Evolutionary conservation across 768 basidiomycete species (phyloP).

Genomic region (Mrakia gelida): DNA sequence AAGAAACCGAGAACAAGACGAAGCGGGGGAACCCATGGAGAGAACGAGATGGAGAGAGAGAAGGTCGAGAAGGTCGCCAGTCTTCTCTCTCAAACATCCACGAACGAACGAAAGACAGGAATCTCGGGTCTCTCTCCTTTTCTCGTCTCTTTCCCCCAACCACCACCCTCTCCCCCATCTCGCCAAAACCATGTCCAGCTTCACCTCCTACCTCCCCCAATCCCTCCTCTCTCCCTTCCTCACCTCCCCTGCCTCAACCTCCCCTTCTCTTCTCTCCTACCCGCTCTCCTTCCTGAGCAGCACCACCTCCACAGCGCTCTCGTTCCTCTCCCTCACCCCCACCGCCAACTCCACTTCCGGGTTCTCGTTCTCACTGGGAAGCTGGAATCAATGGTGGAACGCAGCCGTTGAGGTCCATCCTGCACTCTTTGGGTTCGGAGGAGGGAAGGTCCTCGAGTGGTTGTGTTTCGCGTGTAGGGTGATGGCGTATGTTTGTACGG

Average conservation of each 20-base stretch:
- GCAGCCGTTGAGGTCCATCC: neutral
- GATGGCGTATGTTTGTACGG: neutral
- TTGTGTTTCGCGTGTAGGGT: neutral
- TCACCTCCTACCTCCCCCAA: neutral
- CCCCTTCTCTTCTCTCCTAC: neutral
- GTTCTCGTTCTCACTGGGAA: no score
- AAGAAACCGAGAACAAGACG: no score
- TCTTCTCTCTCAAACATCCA: no score
- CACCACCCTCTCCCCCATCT: neutral
- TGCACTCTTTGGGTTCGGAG: conserved; percentile 2
- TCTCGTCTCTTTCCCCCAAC: no score
- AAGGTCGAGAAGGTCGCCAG: no score
- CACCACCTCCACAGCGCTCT: neutral
- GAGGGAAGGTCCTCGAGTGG: neutral
- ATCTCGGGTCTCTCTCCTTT: no score
- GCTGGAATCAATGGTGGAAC: neutral
- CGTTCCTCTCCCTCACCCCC: neutral
- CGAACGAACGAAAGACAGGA: no score
- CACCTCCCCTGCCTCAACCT: neutral
- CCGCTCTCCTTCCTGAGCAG: neutral
- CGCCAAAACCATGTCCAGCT: neutral
- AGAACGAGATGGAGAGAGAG: no score
- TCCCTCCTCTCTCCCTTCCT: neutral
- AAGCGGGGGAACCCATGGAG: no score
- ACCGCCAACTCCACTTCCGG: neutral